Conservation (phyloP, 257 asterid genomes). For the Rhazya stricta region DNA sequence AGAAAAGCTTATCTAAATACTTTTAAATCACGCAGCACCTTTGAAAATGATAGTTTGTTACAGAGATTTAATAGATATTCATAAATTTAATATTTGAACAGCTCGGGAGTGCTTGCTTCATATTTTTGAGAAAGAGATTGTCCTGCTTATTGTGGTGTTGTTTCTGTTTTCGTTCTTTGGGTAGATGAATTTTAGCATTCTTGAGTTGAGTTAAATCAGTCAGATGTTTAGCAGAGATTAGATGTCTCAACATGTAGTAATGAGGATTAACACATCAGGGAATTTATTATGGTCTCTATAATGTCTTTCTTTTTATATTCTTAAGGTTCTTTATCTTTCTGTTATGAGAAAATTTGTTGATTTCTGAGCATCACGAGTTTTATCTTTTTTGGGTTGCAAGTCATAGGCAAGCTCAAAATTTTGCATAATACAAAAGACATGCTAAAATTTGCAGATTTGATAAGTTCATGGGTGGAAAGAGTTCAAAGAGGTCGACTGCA, state of each 20-base stretch:
- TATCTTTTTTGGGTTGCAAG: background rate
- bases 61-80: background rate
- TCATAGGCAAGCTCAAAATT: background rate
- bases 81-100: background rate
- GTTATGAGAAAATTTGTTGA: background rate
- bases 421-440: background rate
- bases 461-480: constrained; percentile 68
- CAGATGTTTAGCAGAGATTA: background rate
- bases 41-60: background rate
- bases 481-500: constrained; percentile 53
- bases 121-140: background rate
- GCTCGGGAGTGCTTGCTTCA: background rate
- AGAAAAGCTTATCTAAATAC: background rate
- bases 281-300: background rate
- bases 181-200: background rate
- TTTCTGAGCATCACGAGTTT: background rate
- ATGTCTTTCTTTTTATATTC: background rate
- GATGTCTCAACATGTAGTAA: background rate
- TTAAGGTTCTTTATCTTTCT: background rate
- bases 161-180: background rate
- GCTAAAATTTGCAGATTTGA: constrained; percentile 6
- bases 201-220: background rate
- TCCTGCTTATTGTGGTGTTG: background rate
- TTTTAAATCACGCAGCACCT: background rate
- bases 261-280: background rate